These are phyloP conservation scores for Pseudocercospora ulei DNA, from an alignment of 2,329 filamentous ascomycete genomes.

Conservation along the genomic window DNA sequence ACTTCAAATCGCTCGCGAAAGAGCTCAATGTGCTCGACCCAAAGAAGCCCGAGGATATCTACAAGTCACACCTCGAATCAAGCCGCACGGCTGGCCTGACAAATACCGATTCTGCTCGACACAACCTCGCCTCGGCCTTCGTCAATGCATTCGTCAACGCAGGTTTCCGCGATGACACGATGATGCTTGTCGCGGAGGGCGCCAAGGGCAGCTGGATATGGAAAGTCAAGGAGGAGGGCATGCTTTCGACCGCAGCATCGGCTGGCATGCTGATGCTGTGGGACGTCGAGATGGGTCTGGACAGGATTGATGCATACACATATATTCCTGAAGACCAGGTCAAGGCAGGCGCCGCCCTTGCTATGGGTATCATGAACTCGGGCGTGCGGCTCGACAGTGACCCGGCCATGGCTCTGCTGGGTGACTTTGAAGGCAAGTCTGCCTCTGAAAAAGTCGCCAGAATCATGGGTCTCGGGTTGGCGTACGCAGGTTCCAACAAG, in stretches of 20 bases:
- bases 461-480: conserved; percentile 91
- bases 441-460: conserved; percentile 68
- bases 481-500: conserved; percentile 90
- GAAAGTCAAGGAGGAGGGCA: conserved; percentile 98
- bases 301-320: conserved; percentile 91
- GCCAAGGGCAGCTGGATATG: conserved; percentile 92
- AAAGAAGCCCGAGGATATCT: conserved; percentile 95
- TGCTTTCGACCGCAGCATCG: conserved; percentile 92
- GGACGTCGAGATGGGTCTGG: conserved; percentile 84
- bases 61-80: conserved; percentile 97
- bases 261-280: conserved; percentile 83
- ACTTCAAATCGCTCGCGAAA: conserved; percentile 89
- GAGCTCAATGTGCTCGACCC: conserved; percentile 95
- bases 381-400: conserved; percentile 84
- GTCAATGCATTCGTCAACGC: conserved; percentile 97
- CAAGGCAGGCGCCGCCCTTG: conserved; percentile 81
- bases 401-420: conserved; percentile 76
- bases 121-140: conserved; percentile 91
- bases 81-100: conserved; percentile 85
- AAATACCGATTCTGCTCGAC: conserved; percentile 86
- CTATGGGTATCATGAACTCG: conserved; percentile 90
- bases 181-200: conserved; percentile 79
- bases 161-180: conserved; percentile 89
- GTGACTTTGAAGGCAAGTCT: conserved; percentile 70
- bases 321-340: conserved; percentile 75